Conservation (phyloP, 78 protist genomes). For the Dictyostelium citrinum region DNA sequence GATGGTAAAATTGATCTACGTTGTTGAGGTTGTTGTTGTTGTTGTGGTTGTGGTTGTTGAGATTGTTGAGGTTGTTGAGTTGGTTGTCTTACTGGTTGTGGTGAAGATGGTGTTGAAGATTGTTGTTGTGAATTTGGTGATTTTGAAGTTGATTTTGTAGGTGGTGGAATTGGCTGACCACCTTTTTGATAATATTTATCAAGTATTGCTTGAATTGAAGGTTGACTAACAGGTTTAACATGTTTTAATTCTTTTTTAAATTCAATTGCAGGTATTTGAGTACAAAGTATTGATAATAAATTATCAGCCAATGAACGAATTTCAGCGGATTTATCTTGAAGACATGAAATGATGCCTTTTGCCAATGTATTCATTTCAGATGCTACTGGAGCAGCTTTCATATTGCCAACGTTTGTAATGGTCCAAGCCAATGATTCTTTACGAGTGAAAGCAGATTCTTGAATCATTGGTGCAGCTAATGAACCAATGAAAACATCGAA, state of each 20-base stretch:
- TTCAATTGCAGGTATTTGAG: background rate
- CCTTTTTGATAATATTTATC: slow-evolving; percentile 25
- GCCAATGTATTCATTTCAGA: slow-evolving; percentile 1
- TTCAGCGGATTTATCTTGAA: slow-evolving; percentile 62
- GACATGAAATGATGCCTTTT: slow-evolving; percentile 57
- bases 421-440: slow-evolving; percentile 46
- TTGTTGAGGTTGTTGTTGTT: background rate
- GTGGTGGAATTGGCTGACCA: slow-evolving; percentile 16
- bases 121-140: background rate
- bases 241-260: slow-evolving; percentile 37
- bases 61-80: background rate
- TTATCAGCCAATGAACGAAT: slow-evolving; percentile 32
- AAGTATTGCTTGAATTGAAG: background rate
- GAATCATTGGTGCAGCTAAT: background rate
- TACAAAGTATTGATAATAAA: background rate
- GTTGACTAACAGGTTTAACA: slow-evolving; percentile 23
- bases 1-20: background rate
- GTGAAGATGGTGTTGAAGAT: background rate
- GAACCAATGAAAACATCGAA: slow-evolving; percentile 24
- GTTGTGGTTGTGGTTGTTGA: background rate
- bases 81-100: background rate
- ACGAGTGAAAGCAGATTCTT: slow-evolving; percentile 11
- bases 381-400: background rate
- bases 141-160: background rate
- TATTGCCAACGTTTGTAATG: background rate